Evolutionary conservation across 169 alveolate species (phyloP).

Genomic region (Plasmodium billcollinsi): DNA sequence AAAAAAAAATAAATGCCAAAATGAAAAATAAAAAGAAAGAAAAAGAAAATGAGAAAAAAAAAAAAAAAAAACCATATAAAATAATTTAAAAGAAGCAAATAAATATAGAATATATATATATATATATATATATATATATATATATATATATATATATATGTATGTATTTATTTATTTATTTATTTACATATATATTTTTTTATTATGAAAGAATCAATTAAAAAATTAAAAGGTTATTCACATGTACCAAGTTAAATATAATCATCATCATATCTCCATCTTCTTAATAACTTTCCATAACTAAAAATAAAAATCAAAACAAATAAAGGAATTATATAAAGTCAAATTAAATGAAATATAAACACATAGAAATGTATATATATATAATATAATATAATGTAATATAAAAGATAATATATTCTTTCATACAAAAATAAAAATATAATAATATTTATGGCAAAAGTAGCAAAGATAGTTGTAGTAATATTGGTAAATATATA

Average conservation of each 20-base stretch:
- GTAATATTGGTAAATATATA: background rate
- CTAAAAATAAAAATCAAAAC: constrained; percentile 26
- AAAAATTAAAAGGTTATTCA: too few relatives aligned
- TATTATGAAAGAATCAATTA: too few relatives aligned
- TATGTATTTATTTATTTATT: background rate
- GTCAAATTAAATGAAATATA: constrained; percentile 1
- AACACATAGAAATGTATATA: constrained; percentile 6
- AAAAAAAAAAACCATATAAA: background rate
- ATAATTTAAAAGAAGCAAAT: too few relatives aligned
- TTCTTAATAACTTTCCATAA: constrained; percentile 62
- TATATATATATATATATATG: too few relatives aligned
- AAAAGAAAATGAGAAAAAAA: constrained; percentile 7
- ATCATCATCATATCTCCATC: constrained; percentile 78
- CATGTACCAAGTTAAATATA: constrained; percentile 17
- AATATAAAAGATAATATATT: too few relatives aligned
- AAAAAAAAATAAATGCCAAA: constrained; percentile 22
- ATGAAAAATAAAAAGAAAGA: too few relatives aligned
- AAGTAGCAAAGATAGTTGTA: background rate
- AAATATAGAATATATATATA: too few relatives aligned
- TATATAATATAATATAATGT: background rate
- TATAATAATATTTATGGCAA: background rate
- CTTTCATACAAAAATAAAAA: background rate
- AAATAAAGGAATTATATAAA: background rate
- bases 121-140: too few relatives aligned
- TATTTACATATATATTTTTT: background rate